phyloP scores from a whole-genome alignment of 2,329 filamentous ascomycete species.

The Colletotrichum cuscutae region DNA sequence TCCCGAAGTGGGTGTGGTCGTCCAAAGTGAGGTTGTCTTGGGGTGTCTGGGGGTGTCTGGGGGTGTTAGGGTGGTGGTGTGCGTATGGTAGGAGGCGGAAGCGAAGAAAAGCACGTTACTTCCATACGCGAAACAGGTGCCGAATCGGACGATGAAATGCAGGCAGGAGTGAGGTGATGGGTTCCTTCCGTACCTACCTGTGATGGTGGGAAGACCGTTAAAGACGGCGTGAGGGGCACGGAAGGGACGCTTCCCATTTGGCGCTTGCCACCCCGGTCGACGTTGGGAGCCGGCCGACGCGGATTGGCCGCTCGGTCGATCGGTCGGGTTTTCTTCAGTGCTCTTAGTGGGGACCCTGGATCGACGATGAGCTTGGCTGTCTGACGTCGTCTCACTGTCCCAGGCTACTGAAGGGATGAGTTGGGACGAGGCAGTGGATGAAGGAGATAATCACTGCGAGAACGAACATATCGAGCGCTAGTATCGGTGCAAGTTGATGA shows the following conservation, averaged over 20 bases:
- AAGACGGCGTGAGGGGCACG: not conserved
- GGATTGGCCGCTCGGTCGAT: conserved; percentile 12
- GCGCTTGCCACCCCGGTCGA: not conserved
- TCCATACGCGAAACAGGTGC: not conserved
- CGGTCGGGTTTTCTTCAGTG: conserved; percentile 17
- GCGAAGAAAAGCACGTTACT: conserved; percentile 4
- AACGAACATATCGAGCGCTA: not conserved
- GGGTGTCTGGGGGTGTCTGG: too few relatives aligned
- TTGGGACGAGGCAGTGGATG: conserved; percentile 9
- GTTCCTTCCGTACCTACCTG: not conserved
- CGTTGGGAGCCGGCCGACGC: not conserved
- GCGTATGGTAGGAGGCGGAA: not conserved
- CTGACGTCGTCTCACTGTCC: conserved; percentile 23
- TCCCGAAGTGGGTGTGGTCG: not conserved
- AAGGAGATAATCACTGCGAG: not conserved
- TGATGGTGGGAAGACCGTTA: too few relatives aligned
- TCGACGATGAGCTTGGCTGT: conserved; percentile 1
- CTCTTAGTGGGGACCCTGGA: conserved; percentile 6
- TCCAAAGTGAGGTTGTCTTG: not conserved
- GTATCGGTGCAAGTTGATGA: not conserved
- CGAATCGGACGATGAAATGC: conserved; percentile 18
- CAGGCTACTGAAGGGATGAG: too few relatives aligned
- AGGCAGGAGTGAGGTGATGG: conserved; percentile 26
- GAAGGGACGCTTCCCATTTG: not conserved
- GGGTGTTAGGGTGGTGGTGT: not conserved